Evolutionary conservation across 2,329 filamentous ascomycete species (phyloP).

Genomic region (Penicillium sumatraense): DNA sequence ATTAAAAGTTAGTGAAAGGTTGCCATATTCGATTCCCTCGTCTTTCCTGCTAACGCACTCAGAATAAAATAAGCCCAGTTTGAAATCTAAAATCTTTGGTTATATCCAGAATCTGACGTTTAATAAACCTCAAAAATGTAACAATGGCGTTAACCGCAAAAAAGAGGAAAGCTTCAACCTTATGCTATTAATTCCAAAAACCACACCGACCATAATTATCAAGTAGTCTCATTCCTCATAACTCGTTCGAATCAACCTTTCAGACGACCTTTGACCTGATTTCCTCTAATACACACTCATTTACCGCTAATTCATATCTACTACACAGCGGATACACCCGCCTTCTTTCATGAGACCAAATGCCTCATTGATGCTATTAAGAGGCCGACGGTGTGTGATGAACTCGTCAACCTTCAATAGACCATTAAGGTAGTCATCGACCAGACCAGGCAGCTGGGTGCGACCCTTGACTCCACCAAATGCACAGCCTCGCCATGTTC

Average conservation of each 20-base stretch:
- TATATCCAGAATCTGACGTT: too few species aligned
- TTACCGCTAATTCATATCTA: slow-evolving; percentile 61
- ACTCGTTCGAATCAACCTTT: too few species aligned
- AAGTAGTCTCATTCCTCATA: too few species aligned
- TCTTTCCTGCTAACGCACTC: too few species aligned
- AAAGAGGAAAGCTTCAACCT: too few species aligned
- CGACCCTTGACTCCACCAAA: slow-evolving; percentile 99
- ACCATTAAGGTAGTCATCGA: slow-evolving; percentile 86
- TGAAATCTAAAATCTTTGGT: too few species aligned
- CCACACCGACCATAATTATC: too few species aligned
- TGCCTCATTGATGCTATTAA: slow-evolving; percentile 83
- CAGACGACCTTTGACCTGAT: not conserved
- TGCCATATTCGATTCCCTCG: too few species aligned
- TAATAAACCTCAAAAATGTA: too few species aligned
- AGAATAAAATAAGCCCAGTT: too few species aligned
- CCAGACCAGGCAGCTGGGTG: slow-evolving; percentile 83
- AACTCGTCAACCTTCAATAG: slow-evolving; percentile 98
- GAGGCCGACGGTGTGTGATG: slow-evolving; percentile 90
- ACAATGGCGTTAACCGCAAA: too few species aligned
- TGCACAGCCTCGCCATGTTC: slow-evolving; percentile 96
- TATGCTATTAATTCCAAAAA: too few species aligned
- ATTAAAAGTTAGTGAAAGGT: not conserved
- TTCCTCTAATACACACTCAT: not conserved
- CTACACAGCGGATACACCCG: slow-evolving; percentile 94
- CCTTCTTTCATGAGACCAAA: slow-evolving; percentile 95